Evolutionary conservation across 495 filamentous ascomycete species (phyloP).

Genomic region (Penicillium psychrofluorescens): DNA sequence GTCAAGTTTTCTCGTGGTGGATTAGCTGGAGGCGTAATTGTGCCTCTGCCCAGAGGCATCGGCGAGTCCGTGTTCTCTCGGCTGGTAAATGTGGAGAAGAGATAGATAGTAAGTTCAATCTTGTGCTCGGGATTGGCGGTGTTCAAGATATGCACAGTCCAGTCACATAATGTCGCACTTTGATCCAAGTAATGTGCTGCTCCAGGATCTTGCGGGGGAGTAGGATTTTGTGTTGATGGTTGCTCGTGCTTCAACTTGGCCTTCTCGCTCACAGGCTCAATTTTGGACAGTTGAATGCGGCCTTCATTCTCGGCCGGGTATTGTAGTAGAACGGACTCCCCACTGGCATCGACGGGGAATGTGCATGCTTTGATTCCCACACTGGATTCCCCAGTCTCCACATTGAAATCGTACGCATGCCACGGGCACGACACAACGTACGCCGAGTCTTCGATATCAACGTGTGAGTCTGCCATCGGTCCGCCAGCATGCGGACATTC

Average conservation of each 20-base stretch:
- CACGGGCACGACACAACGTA: constrained; percentile 49
- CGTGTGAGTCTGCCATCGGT: constrained; percentile 41
- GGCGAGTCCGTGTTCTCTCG: constrained; percentile 32
- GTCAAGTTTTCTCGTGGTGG: constrained; percentile 39
- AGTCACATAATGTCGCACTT: constrained; percentile 42
- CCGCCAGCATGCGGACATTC: constrained; percentile 47
- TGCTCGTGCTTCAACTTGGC: constrained; percentile 39
- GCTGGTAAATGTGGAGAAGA: constrained; percentile 37
- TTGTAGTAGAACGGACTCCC: constrained; percentile 26
- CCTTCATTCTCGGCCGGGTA: constrained; percentile 16
- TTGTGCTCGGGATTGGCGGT: constrained; percentile 46
- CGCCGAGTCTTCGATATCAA: constrained; percentile 48
- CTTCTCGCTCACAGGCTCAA: constrained; percentile 44
- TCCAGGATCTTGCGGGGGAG: constrained; percentile 8
- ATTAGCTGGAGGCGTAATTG: constrained; percentile 29
- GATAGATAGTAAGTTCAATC: constrained; percentile 42
- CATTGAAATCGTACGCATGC: constrained; percentile 52
- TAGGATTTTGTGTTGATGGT: constrained; percentile 9
- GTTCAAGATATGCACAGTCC: constrained; percentile 44
- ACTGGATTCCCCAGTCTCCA: constrained; percentile 49
- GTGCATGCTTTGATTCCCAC: constrained; percentile 47
- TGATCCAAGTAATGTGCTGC: constrained; percentile 31
- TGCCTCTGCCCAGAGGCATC: constrained; percentile 39
- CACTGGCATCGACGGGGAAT: constrained; percentile 36
- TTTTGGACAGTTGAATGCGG: constrained; percentile 18